A percentile compares a stretch with the other conserved stretches of the same genome.
phyloP scores from a whole-genome alignment of 345 rosid species.

The Boechera stricta region DNA sequence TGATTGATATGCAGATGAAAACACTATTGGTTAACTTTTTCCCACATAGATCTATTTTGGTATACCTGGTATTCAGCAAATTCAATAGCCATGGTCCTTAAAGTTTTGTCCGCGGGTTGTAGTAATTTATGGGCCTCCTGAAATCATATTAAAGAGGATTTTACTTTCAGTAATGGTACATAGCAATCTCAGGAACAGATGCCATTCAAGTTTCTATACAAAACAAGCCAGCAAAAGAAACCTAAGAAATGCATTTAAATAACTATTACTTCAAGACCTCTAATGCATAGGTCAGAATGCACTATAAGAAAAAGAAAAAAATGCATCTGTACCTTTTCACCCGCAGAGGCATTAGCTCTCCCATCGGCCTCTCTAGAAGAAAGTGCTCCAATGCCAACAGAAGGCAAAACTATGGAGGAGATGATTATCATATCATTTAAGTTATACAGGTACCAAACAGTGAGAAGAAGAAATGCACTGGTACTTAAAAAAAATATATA shows the following conservation, averaged over 20 bases:
- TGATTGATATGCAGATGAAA: constrained; percentile 24
- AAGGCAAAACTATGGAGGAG: constrained; percentile 73
- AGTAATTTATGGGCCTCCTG: constrained; percentile 96
- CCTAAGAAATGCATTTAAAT: constrained; percentile 19
- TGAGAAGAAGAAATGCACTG: constrained; percentile 3
- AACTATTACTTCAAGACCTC: constrained; percentile 13
- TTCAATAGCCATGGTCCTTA: constrained; percentile 96
- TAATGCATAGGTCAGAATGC: constrained; percentile 12
- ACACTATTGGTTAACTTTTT: background rate
- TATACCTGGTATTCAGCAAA: constrained; percentile 97
- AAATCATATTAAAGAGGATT: constrained; percentile 41
- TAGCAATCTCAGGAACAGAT: constrained; percentile 21
- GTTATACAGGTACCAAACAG: constrained; percentile 28
- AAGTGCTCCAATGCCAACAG: constrained; percentile 95
- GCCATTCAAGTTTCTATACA: constrained; percentile 18
- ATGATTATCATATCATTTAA: constrained; percentile 23
- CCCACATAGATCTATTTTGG: constrained; percentile 21
- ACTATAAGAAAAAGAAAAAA: constrained; percentile 13
- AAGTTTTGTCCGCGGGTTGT: constrained; percentile 87
- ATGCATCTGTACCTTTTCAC: constrained; percentile 71
- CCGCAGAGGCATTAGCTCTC: constrained; percentile 82
- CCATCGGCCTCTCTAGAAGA: constrained; percentile 97
- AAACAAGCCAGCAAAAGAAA: constrained; percentile 17
- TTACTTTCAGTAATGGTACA: constrained; percentile 12
- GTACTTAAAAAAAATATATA: background rate